Base-by-base conservation (phyloP, 2,329 filamentous ascomycete species). In the Colletotrichum magnum region DNA sequence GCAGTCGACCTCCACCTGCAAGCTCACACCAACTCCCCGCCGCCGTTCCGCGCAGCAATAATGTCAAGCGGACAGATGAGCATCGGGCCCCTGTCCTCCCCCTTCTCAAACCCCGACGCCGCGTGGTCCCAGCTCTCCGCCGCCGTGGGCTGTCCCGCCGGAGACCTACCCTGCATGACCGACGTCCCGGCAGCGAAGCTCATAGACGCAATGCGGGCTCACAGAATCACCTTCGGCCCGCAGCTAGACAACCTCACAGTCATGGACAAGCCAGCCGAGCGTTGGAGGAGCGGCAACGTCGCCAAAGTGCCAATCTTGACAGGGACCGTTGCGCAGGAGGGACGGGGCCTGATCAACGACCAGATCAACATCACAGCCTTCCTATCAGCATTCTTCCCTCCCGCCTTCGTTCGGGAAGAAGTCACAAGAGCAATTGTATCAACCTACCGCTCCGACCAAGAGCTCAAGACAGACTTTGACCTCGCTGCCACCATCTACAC, bases 61-160 rank as follows among this genome's bases (percentile, higher is more conserved):
- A 73, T 75, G 70, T 75, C 71, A n/a, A 77, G 75, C 57, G 77
- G 77, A 2, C 75, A 79, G 43, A 72, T 71, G 61, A 76, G 75
- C 2, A 73, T 78, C 21, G 74, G 76, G 0, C 28, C 71, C 1
- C 68, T 75, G 4, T 66, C 72, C 4, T 63, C 45, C 3, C 64
- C 69, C 0, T 57, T 56, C 4, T 32, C 71, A 2, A 52, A 53
- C 1, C 58, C 73, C 5, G 67, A 58, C 0, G n/a, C n/a, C 16
- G 36, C 54, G 13, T 78, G 75, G 73, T 57, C 73, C 7, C 62
- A 5, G 1, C 26, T 77, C 3, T 69, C 71, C 0, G 18, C 41
- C 6, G 60, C 32, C 0, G 70, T 72, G 2, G 75, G 75, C 0
- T 78, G 76, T 24, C 41, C 51, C 0, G 32, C 59, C 3, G 41